These are phyloP conservation scores for Danielia reshetovae DNA, from an alignment of 805 yeast species.

Conservation along the genomic window DNA sequence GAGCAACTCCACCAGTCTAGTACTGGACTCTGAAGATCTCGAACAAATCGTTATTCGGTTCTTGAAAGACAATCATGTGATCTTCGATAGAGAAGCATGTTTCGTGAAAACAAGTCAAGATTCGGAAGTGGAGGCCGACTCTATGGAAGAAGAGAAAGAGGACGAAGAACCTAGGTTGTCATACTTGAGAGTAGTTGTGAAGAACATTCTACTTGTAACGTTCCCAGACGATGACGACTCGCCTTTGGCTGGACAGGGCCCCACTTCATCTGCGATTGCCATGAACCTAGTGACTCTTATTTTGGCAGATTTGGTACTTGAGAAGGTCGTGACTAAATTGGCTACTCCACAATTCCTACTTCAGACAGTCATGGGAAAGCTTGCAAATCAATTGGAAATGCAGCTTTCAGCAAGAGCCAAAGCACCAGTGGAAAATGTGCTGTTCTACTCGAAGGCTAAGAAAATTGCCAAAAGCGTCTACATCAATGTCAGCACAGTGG, in stretches of 20 bases:
- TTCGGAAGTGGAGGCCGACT: not conserved
- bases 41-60: not conserved
- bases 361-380: constrained; percentile 3
- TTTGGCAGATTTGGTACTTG: constrained; percentile 15
- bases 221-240: not conserved
- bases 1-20: too few relatives aligned
- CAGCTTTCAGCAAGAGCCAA: not conserved
- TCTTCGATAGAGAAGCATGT: constrained; percentile 3
- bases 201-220: constrained; percentile 3
- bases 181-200: constrained; percentile 8
- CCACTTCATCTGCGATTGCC: constrained; percentile 9
- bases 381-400: not conserved
- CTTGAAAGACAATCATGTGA: constrained; percentile 9
- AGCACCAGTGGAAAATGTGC: not conserved
- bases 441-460: not conserved
- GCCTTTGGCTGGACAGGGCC: constrained; percentile 3
- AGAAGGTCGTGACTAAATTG: constrained; percentile 6
- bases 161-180: not conserved
- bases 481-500: constrained; percentile 1
- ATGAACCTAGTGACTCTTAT: constrained; percentile 9
- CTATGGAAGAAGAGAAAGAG: not conserved
- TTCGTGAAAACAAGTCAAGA: not conserved
- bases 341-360: constrained; percentile 12
- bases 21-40: not conserved
- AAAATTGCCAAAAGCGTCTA: not conserved